Base-by-base conservation (phyloP, 306 rosid species). In the Pyrus bretschneideri region DNA sequence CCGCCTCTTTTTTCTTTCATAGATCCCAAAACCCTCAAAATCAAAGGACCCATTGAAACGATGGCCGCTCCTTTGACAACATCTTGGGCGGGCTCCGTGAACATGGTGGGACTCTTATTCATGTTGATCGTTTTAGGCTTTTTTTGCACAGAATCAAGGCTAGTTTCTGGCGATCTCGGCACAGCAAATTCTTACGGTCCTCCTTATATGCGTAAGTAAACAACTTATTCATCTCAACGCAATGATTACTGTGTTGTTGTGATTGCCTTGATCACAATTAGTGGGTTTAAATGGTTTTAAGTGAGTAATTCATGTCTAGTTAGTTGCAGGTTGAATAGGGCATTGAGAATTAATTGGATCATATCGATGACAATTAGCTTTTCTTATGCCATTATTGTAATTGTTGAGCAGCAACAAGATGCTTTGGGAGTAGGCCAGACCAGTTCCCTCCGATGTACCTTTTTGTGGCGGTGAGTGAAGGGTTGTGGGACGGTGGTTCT, bases 401-500 rank as follows among this genome's bases (percentile, higher is more conserved):
- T 60, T 60, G 61, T 63, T 18, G 12, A 44, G 52, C 85, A 88
- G 92, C 92, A 6, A 88, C 92, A 23, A 75, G 79, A 9, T 77
- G 81, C 31, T 27, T 29, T 23, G 70, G 81, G 0, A 44, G 8
- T 3, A 60, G 22, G 35, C 22, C 14, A 27, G 62, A 57, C 6
- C 30, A 19, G 46, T 69, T 77, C 69, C 81, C 75, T 1, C n/a
- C 75, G 22, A 35, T 30, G 35, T 69, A 77, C 69, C 12, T 59
- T 54, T 69, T 89, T 27, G 91, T 74, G 31, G 84, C 93, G 0
- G 96, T 89, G 75, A 86, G 85, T 49, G 93, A 91, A 75, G 93
- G 91, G 27, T 73, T 88, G 23, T 91, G 96, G 96, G 96, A 91
- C 35, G 87, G 89, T 17, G 96, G 96, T 0, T 93, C 91, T 3